Evolutionary conservation across 371 early-diverging fungal genomes (phyloP).

Genomic region (Mortierella sp.): DNA sequence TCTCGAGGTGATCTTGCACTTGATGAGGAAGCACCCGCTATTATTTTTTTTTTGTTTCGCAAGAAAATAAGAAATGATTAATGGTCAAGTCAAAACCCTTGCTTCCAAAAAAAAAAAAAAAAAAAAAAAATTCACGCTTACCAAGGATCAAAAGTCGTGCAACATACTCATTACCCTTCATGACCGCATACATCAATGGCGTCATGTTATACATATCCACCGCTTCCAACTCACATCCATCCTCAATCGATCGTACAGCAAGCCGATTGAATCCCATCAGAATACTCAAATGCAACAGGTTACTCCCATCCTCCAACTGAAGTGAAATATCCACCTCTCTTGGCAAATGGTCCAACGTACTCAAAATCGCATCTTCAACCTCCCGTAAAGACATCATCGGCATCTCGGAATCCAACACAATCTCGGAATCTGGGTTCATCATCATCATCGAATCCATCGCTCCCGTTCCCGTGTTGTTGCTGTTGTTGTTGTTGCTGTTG

Average conservation of each 20-base stretch:
- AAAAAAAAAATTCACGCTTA: slow-evolving; percentile 4
- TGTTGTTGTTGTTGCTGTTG: no score
- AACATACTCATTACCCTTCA: slow-evolving; percentile 28
- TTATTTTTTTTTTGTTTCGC: no score
- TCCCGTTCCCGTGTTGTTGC: slow-evolving; percentile 13
- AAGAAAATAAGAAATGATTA: not conserved
- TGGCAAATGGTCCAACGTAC: slow-evolving; percentile 23
- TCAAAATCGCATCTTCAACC: slow-evolving; percentile 31
- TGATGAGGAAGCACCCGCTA: slow-evolving; percentile 37
- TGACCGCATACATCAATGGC: slow-evolving; percentile 38
- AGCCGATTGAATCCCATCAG: slow-evolving; percentile 22
- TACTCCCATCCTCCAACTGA: slow-evolving; percentile 45
- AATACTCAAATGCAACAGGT: slow-evolving; percentile 32
- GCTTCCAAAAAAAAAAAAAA: not conserved
- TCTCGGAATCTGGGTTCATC: not conserved
- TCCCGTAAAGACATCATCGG: slow-evolving; percentile 16
- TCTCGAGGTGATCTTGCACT: slow-evolving; percentile 34
- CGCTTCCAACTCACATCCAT: slow-evolving; percentile 39
- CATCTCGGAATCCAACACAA: not conserved
- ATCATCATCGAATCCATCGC: not conserved
- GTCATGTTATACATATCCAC: slow-evolving; percentile 32
- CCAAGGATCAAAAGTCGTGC: slow-evolving; percentile 27
- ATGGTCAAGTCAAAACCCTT: not conserved
- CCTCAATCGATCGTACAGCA: slow-evolving; percentile 21
- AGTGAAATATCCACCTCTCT: slow-evolving; percentile 30